phyloP scores from a whole-genome alignment of 2,329 filamentous ascomycete genomes.

The Diaporthe sp. region DNA sequence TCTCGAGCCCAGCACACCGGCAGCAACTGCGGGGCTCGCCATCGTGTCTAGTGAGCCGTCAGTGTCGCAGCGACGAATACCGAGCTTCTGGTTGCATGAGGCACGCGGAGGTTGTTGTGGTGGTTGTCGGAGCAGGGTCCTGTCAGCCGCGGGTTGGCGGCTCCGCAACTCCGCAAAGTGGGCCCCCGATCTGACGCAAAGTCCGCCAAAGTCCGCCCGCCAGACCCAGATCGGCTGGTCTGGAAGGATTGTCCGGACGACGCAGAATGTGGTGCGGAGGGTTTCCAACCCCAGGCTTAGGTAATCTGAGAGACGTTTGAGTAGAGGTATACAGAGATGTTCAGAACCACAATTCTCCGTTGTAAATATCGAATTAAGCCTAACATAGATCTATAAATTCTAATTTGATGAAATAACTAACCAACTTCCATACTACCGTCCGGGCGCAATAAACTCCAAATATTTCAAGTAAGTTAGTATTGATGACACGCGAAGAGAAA shows the following conservation, averaged over 20 bases:
- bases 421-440: no score
- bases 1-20: constrained; percentile 40
- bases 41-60: background rate
- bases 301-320: background rate
- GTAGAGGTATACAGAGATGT: no score
- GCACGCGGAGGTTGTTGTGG: background rate
- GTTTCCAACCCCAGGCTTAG: background rate
- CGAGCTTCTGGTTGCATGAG: background rate
- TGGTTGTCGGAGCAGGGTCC: background rate
- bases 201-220: constrained; percentile 9
- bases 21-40: background rate
- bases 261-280: no score
- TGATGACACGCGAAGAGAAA: no score
- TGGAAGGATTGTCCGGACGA: background rate
- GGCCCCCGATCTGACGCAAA: background rate
- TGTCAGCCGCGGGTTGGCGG: background rate
- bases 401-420: no score
- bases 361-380: background rate
- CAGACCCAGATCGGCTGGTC: background rate
- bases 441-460: no score
- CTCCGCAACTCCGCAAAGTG: constrained; percentile 18
- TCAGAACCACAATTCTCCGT: background rate
- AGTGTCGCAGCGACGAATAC: background rate
- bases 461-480: no score
- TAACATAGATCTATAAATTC: no score